Conservation (phyloP, 768 basidiomycete species). For the Mycena rebaudengoi region DNA sequence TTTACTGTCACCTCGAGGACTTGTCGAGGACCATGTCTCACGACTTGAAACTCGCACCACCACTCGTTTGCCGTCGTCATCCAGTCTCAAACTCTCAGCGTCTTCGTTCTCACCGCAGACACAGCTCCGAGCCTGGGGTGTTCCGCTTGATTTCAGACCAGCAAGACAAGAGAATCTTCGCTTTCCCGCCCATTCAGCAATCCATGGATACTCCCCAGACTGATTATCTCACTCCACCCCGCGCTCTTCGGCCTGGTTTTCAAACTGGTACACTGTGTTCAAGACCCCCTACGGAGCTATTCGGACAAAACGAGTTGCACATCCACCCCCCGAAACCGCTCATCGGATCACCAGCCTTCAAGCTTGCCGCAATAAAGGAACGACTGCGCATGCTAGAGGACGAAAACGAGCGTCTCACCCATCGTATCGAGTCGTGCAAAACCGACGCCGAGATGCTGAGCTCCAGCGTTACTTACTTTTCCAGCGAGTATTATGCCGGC, state of each 20-base stretch:
- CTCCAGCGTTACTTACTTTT: conserved; percentile 35
- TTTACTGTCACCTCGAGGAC: too few species aligned
- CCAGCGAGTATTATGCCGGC: conserved; percentile 37
- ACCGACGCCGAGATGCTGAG: conserved; percentile 30
- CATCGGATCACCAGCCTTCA: conserved; percentile 12
- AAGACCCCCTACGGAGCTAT: too few species aligned
- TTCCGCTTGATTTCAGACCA: not conserved
- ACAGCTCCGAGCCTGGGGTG: conserved; percentile 11
- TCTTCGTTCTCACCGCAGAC: conserved; percentile 15
- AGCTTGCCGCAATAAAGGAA: conserved; percentile 20
- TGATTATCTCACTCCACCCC: too few species aligned
- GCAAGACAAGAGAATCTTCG: not conserved
- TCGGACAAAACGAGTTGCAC: conserved; percentile 6
- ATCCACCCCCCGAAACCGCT: conserved; percentile 12
- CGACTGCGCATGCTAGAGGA: conserved; percentile 34
- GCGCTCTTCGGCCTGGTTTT: too few species aligned
- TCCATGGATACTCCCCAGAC: too few species aligned
- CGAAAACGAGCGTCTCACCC: conserved; percentile 31
- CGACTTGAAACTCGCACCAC: too few species aligned
- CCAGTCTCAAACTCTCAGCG: too few species aligned
- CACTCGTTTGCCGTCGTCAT: too few species aligned
- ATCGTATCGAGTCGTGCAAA: conserved; percentile 22
- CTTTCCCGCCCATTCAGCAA: too few species aligned
- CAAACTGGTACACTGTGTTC: too few species aligned
- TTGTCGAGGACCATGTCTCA: too few species aligned